These are phyloP conservation scores for Trapa bicornis DNA, from an alignment of 345 rosid species.

Conservation along the genomic window DNA sequence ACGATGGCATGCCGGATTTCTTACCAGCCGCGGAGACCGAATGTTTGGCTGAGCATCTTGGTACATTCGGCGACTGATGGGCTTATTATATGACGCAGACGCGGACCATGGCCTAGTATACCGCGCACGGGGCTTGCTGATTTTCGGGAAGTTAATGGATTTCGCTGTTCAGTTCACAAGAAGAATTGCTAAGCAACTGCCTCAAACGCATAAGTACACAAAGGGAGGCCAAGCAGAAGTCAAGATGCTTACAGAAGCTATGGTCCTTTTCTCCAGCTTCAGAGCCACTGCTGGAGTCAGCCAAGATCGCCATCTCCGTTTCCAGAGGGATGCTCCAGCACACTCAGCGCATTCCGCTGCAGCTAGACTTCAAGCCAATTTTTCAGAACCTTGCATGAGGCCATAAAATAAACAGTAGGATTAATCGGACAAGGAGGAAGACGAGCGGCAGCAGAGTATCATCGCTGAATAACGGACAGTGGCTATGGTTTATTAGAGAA, in stretches of 20 bases:
- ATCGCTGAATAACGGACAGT: background rate
- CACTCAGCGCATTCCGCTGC: constrained; percentile 69
- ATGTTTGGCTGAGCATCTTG: constrained; percentile 10
- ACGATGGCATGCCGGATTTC: background rate
- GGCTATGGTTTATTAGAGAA: background rate
- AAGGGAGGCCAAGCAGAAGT: background rate
- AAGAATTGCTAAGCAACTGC: background rate
- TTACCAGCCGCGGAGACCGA: constrained; percentile 14
- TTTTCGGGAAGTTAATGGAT: constrained; percentile 8
- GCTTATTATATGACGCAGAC: background rate
- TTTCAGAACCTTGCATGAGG: constrained; percentile 39
- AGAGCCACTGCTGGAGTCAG: constrained; percentile 40
- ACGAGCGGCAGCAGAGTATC: too few species aligned
- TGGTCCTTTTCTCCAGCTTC: constrained; percentile 44
- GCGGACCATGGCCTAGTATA: constrained; percentile 8
- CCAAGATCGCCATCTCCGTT: constrained; percentile 49
- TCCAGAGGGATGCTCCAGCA: constrained; percentile 63
- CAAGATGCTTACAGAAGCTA: constrained; percentile 22
- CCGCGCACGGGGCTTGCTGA: constrained; percentile 8
- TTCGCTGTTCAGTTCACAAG: background rate
- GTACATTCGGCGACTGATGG: background rate
- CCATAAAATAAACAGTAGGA: background rate
- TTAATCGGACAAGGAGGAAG: background rate
- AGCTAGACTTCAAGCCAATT: constrained; percentile 68
- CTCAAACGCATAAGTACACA: background rate